Base-by-base conservation (phyloP, 345 rosid species). In the Heritiera littoralis region DNA sequence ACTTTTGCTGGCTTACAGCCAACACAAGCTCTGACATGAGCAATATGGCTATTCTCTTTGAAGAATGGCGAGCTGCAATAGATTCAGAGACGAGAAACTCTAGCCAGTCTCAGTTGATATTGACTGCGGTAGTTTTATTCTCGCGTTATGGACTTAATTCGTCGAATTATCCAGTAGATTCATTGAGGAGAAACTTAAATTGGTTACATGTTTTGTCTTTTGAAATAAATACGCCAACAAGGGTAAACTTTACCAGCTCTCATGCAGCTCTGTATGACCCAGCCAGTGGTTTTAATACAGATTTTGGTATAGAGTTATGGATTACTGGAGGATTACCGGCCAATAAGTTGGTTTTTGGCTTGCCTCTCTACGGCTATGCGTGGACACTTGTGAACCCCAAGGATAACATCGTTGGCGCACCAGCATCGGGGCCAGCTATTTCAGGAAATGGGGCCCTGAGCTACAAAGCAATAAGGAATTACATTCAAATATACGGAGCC, bases 201-300 rank as follows among this genome's bases (percentile, higher is more conserved):
- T 81, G 82, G 84, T 14, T 76, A 9, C 61, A 79, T 28, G 54
- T 84, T 35, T 0, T 6, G 10, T 77, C 85, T 2, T 79, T 5
- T 41, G 83, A 79, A 6, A 68, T 77, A 17, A 40, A 81, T 12
- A 11, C 54, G 13, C 87, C 87, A 12, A 5, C 28, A 2, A 3
- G 72, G 23, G 77, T 77, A 2, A 79, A 72, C 0, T 8, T 75
- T 5, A 84, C 84, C 0, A 49, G 52, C 1, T 51, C 66, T 64
- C 86, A 81, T 46, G 79, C 88, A 8, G 84, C 84, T 56, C 14
- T 85, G 2, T 80, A 82, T 72, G 80, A 72, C 14, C 68, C 81
- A 28, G 49, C 70, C 7, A 51, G 63, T 12, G 9, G 28, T 49
- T 2, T n/a, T 0, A 76, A 20, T 12, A 13, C 78, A 8, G 74